A percentile compares a stretch with the other conserved stretches of the same genome.
Conservation (phyloP, 345 rosid genomes). For the Heritiera fomes region DNA sequence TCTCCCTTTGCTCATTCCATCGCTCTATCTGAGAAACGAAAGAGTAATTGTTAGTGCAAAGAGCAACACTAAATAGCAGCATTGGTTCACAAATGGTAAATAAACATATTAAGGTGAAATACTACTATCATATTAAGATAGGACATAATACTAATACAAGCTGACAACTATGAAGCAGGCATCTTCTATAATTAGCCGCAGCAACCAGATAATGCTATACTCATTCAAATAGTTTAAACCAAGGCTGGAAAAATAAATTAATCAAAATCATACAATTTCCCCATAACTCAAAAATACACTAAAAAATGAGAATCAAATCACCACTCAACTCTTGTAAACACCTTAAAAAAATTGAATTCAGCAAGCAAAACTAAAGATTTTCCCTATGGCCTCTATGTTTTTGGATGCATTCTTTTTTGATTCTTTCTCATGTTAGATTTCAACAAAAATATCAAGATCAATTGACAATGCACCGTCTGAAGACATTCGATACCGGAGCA, state of each 20-base stretch:
- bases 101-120: not conserved
- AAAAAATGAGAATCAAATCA: constrained; percentile 12
- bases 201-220: not conserved
- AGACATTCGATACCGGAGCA: not conserved
- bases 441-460: not conserved
- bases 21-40: constrained; percentile 58
- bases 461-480: not conserved
- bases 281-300: not conserved
- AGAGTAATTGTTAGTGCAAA: not conserved
- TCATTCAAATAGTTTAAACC: not conserved
- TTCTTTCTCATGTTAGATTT: constrained; percentile 9
- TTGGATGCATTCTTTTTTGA: not conserved
- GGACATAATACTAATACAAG: not conserved
- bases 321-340: not conserved
- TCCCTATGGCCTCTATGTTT: not conserved
- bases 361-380: not conserved
- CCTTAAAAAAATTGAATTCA: not conserved
- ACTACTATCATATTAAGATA: not conserved
- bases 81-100: not conserved
- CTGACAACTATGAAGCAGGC: too few relatives aligned
- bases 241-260: not conserved
- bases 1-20: constrained; percentile 99
- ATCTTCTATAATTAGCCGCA: not conserved
- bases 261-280: not conserved
- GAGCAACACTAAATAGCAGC: not conserved